Base-by-base conservation (phyloP, 2,329 filamentous ascomycete genomes). In the Talaromyces sp. region DNA sequence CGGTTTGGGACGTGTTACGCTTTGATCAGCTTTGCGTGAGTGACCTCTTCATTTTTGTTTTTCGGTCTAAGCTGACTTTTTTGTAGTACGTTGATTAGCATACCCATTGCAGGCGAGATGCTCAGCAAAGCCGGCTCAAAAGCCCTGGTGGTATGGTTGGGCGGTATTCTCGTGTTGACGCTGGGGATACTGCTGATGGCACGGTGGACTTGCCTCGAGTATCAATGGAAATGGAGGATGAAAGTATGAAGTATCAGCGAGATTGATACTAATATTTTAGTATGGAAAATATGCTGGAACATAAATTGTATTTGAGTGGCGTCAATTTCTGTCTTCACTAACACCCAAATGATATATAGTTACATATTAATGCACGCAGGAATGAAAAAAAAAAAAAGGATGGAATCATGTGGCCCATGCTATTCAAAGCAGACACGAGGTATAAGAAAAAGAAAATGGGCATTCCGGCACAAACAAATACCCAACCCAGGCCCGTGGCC, bases 1-100 rank as follows among this genome's bases (percentile, higher is more conserved):
- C 77, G 78, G 27, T 80, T 74, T 70, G 81, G 81, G 0, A 81
- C 81, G 2, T 79, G 78, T 68, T 82, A 82, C 65, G 81, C 80
- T 14, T 67, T 82, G 28, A 78, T 79, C 12, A 79, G 77, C 44
- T 77, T 83, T 60, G 76, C 80, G 72, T 75, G 63, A 59, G 72
- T 70, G 12, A 12, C 12, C 4, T 5, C 12, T 18, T 30, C 0
- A n/a, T 34, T 7, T 9, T 5, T 34, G 16, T 7, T 36, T 7
- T 2, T 28, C 12, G 7, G 42, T 52, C 6, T 14, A 9, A n/a
- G 34, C 34, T 56, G 51, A 31, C 12, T 50, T 23, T 57, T 27
- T 33, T 33, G 23, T 58, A 75, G 72, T 0, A 75, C 82, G 0
- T 68, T 83, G 7, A 72, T 83, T 1, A 77, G 79, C 6, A 78